Percentiles rank a stretch among this genome's conserved stretches.
Conservation (phyloP, 2,329 filamentous ascomycete species). For the Colletotrichum ledebouriae region DNA sequence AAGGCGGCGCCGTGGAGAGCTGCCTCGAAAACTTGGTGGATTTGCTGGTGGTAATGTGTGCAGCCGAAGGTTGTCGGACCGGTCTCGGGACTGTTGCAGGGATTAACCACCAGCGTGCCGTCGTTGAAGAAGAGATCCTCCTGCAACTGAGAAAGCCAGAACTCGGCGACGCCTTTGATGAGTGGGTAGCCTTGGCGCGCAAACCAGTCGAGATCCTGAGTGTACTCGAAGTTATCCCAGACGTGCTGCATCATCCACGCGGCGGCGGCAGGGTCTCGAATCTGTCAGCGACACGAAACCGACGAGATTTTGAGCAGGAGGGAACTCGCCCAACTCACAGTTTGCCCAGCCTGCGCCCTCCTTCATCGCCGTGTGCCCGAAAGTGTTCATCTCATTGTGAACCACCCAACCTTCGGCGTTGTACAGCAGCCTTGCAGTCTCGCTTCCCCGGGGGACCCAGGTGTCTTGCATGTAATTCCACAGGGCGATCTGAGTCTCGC, state of each 20-base stretch:
- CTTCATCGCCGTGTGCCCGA: slow-evolving; percentile 65
- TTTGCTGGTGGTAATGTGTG: slow-evolving; percentile 66
- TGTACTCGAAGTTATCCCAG: slow-evolving; percentile 69
- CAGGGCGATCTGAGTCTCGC: slow-evolving; percentile 58
- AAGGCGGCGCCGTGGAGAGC: slow-evolving; percentile 48
- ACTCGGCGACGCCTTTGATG: slow-evolving; percentile 65
- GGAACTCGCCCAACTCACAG: slow-evolving; percentile 43
- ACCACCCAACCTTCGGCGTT: slow-evolving; percentile 67
- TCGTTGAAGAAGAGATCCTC: slow-evolving; percentile 64
- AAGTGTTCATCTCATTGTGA: slow-evolving; percentile 71
- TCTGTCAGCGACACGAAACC: slow-evolving; percentile 49
- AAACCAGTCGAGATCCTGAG: slow-evolving; percentile 61
- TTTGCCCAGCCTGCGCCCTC: slow-evolving; percentile 50
- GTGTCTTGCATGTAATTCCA: slow-evolving; percentile 68
- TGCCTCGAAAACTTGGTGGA: slow-evolving; percentile 58
- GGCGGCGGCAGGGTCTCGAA: slow-evolving; percentile 58
- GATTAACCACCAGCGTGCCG: slow-evolving; percentile 66
- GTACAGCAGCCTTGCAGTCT: slow-evolving; percentile 67
- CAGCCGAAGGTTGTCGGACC: slow-evolving; percentile 68
- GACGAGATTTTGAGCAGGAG: not conserved
- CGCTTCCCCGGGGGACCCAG: slow-evolving; percentile 65
- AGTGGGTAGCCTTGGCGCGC: slow-evolving; percentile 63
- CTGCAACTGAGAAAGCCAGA: slow-evolving; percentile 68
- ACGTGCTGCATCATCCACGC: slow-evolving; percentile 74
- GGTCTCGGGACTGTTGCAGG: slow-evolving; percentile 71